Conservation (phyloP, 179 eudicot genomes). For the Heliamphora pulchella region DNA sequence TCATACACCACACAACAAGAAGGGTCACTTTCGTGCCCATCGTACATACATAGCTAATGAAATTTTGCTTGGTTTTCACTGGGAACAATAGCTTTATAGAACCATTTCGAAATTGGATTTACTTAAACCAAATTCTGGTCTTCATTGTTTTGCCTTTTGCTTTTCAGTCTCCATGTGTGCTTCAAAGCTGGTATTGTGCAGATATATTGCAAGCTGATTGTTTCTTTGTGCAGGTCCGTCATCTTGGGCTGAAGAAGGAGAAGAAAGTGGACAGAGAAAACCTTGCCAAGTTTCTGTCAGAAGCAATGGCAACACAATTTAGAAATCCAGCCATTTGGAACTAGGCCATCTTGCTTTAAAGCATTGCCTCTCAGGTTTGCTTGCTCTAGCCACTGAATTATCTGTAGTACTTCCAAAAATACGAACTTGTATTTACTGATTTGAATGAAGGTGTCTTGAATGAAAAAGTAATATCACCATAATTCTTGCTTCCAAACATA, state of each 20-base stretch:
- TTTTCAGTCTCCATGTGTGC: not conserved
- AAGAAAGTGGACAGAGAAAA: constrained; percentile 61
- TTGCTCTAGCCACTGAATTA: not conserved
- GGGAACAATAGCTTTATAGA: too few species aligned
- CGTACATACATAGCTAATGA: too few species aligned
- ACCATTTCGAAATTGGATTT: constrained; percentile 2
- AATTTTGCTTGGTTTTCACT: too few species aligned
- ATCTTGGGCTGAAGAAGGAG: constrained; percentile 77
- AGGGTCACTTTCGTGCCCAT: too few species aligned
- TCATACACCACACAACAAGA: too few species aligned
- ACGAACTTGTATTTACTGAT: not conserved
- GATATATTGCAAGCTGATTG: not conserved
- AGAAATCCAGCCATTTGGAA: constrained; percentile 74
- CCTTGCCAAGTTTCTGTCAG: constrained; percentile 61
- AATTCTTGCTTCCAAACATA: not conserved
- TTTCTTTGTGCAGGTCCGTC: constrained; percentile 59
- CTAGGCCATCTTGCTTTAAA: constrained; percentile 17
- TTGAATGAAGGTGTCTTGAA: not conserved
- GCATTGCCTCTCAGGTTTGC: constrained; percentile 11
- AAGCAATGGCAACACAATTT: constrained; percentile 74
- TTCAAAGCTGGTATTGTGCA: not conserved
- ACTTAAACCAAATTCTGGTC: not conserved
- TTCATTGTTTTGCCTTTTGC: constrained; percentile 4
- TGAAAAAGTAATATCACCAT: not conserved
- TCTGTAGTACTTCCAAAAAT: not conserved